Evolutionary conservation across 352 stramenopile species (phyloP).

Genomic region (Phytophthora lateralis): DNA sequence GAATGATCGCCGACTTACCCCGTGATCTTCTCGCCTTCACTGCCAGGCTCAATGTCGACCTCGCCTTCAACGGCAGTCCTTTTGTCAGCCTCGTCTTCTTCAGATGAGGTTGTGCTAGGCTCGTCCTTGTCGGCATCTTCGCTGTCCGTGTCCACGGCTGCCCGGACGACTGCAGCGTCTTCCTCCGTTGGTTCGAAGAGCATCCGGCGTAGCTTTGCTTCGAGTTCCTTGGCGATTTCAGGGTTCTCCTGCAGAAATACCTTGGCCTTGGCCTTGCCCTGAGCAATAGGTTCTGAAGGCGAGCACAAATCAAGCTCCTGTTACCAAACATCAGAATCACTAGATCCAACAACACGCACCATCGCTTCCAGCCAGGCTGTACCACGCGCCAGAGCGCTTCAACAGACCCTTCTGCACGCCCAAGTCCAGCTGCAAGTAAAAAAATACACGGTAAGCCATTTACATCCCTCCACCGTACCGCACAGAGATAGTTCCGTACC

Average conservation of each 20-base stretch:
- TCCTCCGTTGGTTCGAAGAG: conserved; percentile 51
- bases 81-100: conserved; percentile 1
- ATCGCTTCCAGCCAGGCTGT: conserved; percentile 64
- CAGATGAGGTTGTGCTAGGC: neutral
- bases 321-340: neutral
- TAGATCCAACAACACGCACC: conserved; percentile 34
- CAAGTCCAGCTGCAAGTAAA: conserved; percentile 57
- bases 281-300: conserved; percentile 75
- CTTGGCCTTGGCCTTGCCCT: conserved; percentile 87
- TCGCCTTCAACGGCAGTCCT: neutral
- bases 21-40: conserved; percentile 21
- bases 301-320: neutral
- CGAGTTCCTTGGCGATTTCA: conserved; percentile 69
- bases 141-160: conserved; percentile 9
- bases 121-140: conserved; percentile 16
- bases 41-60: conserved; percentile 13
- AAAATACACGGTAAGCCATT: conserved; percentile 2
- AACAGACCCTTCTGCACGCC: conserved; percentile 75
- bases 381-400: conserved; percentile 86
- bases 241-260: conserved; percentile 79
- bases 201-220: conserved; percentile 66
- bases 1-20: conserved; percentile 5
- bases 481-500: conserved; percentile 32
- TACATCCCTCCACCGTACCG: neutral
- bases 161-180: conserved; percentile 15